phyloP scores from a whole-genome alignment of 176 grass and related monocot genomes.

The Avena eriantha region DNA sequence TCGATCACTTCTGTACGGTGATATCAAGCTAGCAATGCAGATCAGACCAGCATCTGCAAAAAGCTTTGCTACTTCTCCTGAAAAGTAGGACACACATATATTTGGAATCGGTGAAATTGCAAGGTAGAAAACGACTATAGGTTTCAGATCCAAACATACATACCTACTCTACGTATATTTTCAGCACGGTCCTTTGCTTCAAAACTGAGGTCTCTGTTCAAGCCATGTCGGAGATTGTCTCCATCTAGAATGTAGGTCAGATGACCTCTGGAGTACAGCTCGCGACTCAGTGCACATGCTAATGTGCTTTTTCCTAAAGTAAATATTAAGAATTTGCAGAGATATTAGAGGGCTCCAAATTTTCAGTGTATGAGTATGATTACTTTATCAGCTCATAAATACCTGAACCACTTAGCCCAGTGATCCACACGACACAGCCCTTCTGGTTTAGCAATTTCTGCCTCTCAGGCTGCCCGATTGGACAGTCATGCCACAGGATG shows the following conservation, averaged over 20 bases:
- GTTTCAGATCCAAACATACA: constrained; percentile 7
- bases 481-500: constrained; percentile 76
- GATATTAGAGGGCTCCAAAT: neutral
- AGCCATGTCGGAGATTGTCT: constrained; percentile 83
- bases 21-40: constrained; percentile 90
- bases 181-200: constrained; percentile 75
- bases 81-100: neutral
- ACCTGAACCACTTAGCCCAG: constrained; percentile 85
- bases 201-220: constrained; percentile 81
- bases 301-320: constrained; percentile 75
- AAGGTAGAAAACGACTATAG: neutral
- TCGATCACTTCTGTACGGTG: constrained; percentile 77
- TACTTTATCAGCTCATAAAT: neutral
- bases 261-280: constrained; percentile 65
- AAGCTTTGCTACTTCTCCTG: constrained; percentile 91
- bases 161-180: constrained; percentile 91
- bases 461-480: constrained; percentile 57
- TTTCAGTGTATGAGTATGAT: neutral
- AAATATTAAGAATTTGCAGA: neutral
- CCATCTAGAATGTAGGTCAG: constrained; percentile 79
- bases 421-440: constrained; percentile 85
- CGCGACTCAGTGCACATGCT: constrained; percentile 61
- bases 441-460: constrained; percentile 73
- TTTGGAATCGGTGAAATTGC: neutral
- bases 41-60: constrained; percentile 87